A percentile compares a stretch with the other conserved stretches of the same genome.
Conservation (phyloP, 352 stramenopile genomes). For the Phytopythium helicoides region DNA sequence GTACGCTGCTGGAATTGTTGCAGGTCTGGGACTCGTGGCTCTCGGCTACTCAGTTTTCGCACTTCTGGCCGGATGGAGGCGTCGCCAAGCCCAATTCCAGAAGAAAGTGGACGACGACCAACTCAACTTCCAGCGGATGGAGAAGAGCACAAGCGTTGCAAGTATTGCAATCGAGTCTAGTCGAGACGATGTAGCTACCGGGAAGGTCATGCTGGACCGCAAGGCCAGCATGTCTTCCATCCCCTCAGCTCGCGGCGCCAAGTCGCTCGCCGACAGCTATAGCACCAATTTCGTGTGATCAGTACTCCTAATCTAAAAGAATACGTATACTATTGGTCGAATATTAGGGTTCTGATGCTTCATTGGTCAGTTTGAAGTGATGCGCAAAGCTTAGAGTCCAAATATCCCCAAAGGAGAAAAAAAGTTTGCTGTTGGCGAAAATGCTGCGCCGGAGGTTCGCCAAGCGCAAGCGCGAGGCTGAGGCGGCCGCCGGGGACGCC, state of each 20-base stretch:
- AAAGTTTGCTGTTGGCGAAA: no score
- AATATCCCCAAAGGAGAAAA: no score
- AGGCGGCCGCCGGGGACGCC: conserved; percentile 3
- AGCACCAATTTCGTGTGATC: conserved; percentile 36
- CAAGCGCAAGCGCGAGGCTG: conserved; percentile 26
- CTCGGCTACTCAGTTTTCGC: conserved; percentile 18
- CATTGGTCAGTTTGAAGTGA: background rate
- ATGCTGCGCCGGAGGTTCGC: conserved; percentile 20
- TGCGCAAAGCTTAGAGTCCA: background rate
- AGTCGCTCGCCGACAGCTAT: conserved; percentile 29
- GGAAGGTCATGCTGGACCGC: no score
- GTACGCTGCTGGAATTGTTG: conserved; percentile 18
- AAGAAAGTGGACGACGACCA: conserved; percentile 7
- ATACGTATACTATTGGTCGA: background rate
- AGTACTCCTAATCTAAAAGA: background rate
- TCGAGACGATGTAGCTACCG: no score
- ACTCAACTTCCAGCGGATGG: background rate
- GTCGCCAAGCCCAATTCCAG: conserved; percentile 11
- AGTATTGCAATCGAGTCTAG: no score
- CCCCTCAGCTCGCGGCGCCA: conserved; percentile 12
- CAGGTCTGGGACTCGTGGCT: conserved; percentile 13
- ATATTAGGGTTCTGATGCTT: background rate
- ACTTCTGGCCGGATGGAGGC: conserved; percentile 12
- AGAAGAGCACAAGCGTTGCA: background rate
- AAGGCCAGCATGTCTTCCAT: no score